Percentiles rank a stretch among this genome's conserved stretches.
Evolutionary conservation across 768 basidiomycete genomes (phyloP).

Genomic region (Lactarius vividus): DNA sequence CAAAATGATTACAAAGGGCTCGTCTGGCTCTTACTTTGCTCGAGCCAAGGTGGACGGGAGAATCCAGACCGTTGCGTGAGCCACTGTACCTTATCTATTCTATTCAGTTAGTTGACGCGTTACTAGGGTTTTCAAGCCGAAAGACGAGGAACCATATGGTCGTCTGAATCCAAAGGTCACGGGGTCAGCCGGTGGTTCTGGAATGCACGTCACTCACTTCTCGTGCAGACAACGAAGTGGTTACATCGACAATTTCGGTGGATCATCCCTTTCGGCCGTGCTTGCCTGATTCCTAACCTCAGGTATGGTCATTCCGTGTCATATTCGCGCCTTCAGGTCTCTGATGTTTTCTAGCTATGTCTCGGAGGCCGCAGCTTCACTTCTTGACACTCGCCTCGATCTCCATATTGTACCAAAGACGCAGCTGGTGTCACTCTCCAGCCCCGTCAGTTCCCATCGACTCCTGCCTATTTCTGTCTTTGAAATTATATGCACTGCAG

Average conservation of each 20-base stretch:
- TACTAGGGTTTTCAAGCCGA: slow-evolving; percentile 83
- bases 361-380: slow-evolving; percentile 84
- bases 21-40: slow-evolving; percentile 91
- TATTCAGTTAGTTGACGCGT: background rate
- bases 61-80: slow-evolving; percentile 79
- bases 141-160: slow-evolving; percentile 89
- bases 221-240: slow-evolving; percentile 78
- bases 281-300: slow-evolving; percentile 86
- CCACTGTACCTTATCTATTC: slow-evolving; percentile 15
- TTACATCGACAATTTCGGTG: slow-evolving; percentile 83
- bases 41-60: slow-evolving; percentile 73
- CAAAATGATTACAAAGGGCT: slow-evolving; percentile 88
- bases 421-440: slow-evolving; percentile 77
- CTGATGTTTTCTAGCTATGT: slow-evolving; percentile 57
- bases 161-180: slow-evolving; percentile 79
- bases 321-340: background rate
- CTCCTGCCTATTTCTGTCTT: background rate
- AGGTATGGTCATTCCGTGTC: slow-evolving; percentile 45
- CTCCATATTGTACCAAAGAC: slow-evolving; percentile 85
- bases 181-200: background rate
- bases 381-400: slow-evolving; percentile 71
- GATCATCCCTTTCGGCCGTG: slow-evolving; percentile 87
- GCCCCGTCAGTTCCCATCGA: slow-evolving; percentile 43
- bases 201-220: slow-evolving; percentile 9
- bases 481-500: slow-evolving; percentile 35